phyloP scores from a whole-genome alignment of 441 rosid genomes.

The Biscutella laevigata region DNA sequence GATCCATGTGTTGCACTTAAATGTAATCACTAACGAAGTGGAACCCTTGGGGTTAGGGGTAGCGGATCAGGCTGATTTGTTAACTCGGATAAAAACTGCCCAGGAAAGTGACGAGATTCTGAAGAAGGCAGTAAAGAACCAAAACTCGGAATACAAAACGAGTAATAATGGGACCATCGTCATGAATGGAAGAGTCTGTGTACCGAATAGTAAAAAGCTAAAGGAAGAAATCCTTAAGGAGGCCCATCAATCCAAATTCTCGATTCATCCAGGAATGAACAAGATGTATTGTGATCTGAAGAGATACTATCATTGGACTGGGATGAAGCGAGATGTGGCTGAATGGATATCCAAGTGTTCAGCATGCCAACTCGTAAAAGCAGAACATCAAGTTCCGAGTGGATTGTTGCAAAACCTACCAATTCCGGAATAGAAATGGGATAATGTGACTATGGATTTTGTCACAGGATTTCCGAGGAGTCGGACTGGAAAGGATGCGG shows the following conservation, averaged over 20 bases:
- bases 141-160: neutral
- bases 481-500: too few species aligned
- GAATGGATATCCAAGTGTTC: too few species aligned
- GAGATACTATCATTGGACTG: neutral
- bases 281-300: neutral
- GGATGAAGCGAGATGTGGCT: neutral
- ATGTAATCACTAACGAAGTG: neutral
- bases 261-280: neutral
- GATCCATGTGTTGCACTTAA: too few species aligned
- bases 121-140: neutral
- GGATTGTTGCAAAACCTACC: too few species aligned
- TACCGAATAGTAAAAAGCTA: neutral
- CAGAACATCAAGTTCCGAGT: too few species aligned
- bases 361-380: too few species aligned
- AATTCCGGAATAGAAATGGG: too few species aligned
- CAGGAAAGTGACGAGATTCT: neutral
- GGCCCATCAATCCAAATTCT: neutral
- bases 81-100: neutral
- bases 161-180: neutral
- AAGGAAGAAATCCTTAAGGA: neutral
- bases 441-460: too few species aligned
- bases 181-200: too few species aligned
- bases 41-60: neutral
- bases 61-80: conserved; percentile 3
- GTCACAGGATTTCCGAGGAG: too few species aligned